Evolutionary conservation across 192 early-diverging fungal species (phyloP).

Genomic region (Haplosporangium gracile): DNA sequence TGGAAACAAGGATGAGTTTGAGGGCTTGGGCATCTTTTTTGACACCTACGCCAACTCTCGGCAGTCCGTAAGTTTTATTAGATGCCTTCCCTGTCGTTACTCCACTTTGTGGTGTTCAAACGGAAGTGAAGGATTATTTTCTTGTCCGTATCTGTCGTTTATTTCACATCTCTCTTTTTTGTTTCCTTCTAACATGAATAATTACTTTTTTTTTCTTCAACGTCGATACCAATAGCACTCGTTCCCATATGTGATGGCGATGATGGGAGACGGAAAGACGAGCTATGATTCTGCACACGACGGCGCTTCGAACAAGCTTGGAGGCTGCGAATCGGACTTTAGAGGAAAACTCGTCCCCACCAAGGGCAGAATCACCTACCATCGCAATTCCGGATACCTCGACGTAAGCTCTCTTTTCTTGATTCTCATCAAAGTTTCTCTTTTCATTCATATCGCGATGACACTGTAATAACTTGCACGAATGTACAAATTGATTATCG

Average conservation of each 20-base stretch:
- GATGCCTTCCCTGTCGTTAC: background rate
- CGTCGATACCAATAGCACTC: conserved; percentile 55
- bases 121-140: too few relatives aligned
- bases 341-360: conserved; percentile 73
- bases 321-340: conserved; percentile 83
- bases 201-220: background rate
- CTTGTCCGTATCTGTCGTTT: too few relatives aligned
- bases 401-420: conserved; percentile 14
- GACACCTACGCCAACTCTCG: conserved; percentile 94
- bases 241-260: conserved; percentile 92
- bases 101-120: background rate
- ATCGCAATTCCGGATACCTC: conserved; percentile 62
- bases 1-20: conserved; percentile 89
- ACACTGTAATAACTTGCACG: background rate
- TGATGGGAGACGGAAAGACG: conserved; percentile 93
- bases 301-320: conserved; percentile 74
- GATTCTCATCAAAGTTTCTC: background rate
- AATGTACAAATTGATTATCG: background rate
- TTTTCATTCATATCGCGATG: background rate
- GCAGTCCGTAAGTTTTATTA: conserved; percentile 53
- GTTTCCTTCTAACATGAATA: background rate
- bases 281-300: conserved; percentile 87
- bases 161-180: background rate
- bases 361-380: conserved; percentile 79
- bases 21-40: conserved; percentile 95